phyloP scores from a whole-genome alignment of 176 grass and related monocot genomes.

The Tuctoria greenei region DNA sequence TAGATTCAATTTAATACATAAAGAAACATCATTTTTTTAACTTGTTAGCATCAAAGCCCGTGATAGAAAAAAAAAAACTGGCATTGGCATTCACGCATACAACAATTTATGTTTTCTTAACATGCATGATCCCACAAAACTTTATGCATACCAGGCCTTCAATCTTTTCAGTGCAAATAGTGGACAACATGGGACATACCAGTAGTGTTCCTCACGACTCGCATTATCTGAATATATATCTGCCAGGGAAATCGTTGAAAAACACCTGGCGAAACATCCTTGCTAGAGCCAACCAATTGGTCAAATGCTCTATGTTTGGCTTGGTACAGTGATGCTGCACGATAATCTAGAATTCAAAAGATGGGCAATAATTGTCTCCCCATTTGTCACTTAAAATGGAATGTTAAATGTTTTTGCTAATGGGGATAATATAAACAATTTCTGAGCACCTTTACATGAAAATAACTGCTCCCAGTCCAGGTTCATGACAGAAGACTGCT shows the following conservation, averaged over 20 bases:
- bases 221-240: slow-evolving; percentile 10
- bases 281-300: slow-evolving; percentile 6
- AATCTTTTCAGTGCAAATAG: slow-evolving; percentile 5
- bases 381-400: slow-evolving; percentile 16
- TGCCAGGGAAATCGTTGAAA: not conserved
- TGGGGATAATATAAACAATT: slow-evolving; percentile 6
- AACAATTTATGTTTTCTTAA: not conserved
- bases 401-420: not conserved
- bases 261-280: slow-evolving; percentile 14
- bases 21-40: not conserved
- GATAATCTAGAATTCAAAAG: not conserved
- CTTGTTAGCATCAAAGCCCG: not conserved
- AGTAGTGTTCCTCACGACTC: slow-evolving; percentile 35
- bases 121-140: not conserved
- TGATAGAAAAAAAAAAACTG: not conserved
- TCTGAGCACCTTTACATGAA: slow-evolving; percentile 25
- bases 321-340: slow-evolving; percentile 14
- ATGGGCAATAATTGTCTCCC: slow-evolving; percentile 4
- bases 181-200: not conserved
- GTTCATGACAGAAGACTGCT: slow-evolving; percentile 12
- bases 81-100: not conserved
- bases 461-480: not conserved
- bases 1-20: not conserved
- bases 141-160: not conserved
- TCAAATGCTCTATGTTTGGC: slow-evolving; percentile 13